Percentiles rank a stretch among this genome's conserved stretches.
phyloP scores from a whole-genome alignment of 208 protist genomes.

The Leishmania aethiopica region DNA sequence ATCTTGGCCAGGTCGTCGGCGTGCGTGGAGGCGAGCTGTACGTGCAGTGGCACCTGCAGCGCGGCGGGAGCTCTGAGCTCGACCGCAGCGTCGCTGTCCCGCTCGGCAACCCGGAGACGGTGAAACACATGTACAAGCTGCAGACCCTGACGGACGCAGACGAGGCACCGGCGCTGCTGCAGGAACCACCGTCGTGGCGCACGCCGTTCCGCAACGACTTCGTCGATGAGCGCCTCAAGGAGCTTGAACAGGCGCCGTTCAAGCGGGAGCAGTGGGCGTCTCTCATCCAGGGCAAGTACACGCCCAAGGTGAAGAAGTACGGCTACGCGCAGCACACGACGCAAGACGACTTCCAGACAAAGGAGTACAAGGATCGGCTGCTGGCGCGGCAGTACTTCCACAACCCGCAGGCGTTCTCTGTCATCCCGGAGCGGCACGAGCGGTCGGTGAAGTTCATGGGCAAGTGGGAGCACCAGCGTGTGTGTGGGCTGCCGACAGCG shows the following conservation, averaged over 20 bases:
- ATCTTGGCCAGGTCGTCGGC: slow-evolving; percentile 81
- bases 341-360: slow-evolving; percentile 90
- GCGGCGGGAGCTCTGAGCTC: slow-evolving; percentile 44
- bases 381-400: slow-evolving; percentile 86
- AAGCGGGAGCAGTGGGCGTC: slow-evolving; percentile 78
- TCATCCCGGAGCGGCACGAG: slow-evolving; percentile 77
- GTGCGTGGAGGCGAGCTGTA: slow-evolving; percentile 76
- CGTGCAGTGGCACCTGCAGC: slow-evolving; percentile 81
- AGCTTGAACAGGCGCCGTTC: slow-evolving; percentile 76
- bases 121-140: slow-evolving; percentile 46
- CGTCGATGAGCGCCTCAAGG: slow-evolving; percentile 75
- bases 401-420: slow-evolving; percentile 84
- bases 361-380: slow-evolving; percentile 90
- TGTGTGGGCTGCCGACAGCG: slow-evolving; percentile 78
- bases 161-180: slow-evolving; percentile 44
- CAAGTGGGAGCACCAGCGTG: slow-evolving; percentile 82
- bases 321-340: slow-evolving; percentile 90
- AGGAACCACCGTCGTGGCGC: slow-evolving; percentile 86
- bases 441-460: slow-evolving; percentile 72
- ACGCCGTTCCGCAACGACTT: slow-evolving; percentile 93
- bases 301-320: slow-evolving; percentile 84
- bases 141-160: slow-evolving; percentile 29
- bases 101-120: slow-evolving; percentile 46
- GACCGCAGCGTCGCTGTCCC: slow-evolving; percentile 78
- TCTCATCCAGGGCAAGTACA: slow-evolving; percentile 82